Percentiles rank a stretch among this genome's conserved stretches.
These are phyloP conservation scores for Fraxinus latifolia DNA, from an alignment of 305 asterid genomes.

Conservation along the genomic window DNA sequence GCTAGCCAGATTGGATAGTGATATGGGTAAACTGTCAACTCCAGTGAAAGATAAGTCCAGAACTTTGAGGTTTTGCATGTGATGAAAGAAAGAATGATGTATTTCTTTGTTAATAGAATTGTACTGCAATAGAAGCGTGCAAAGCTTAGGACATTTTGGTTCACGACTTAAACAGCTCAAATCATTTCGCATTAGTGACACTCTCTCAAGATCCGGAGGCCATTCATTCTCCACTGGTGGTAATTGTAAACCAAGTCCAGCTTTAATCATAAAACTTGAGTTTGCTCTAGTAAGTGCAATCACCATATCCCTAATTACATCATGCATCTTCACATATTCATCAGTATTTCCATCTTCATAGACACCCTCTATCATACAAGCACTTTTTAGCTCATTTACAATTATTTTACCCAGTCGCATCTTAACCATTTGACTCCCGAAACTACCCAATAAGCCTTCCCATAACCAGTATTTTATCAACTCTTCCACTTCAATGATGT, in stretches of 20 bases:
- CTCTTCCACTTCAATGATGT: constrained; percentile 29
- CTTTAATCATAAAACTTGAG: constrained; percentile 24
- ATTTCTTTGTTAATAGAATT: constrained; percentile 32
- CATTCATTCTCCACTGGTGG: constrained; percentile 27
- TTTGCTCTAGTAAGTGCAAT: constrained; percentile 26
- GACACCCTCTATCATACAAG: constrained; percentile 25
- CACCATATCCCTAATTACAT: constrained; percentile 36
- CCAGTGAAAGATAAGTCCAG: constrained; percentile 35
- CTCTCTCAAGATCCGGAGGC: constrained; percentile 28
- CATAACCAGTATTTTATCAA: constrained; percentile 30
- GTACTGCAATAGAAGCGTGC: constrained; percentile 32
- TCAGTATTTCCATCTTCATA: constrained; percentile 12
- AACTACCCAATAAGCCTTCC: constrained; percentile 29
- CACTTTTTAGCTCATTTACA: constrained; percentile 27
- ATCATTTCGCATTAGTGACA: constrained; percentile 36
- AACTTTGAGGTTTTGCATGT: constrained; percentile 22
- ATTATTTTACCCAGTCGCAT: constrained; percentile 27
- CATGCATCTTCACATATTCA: constrained; percentile 36
- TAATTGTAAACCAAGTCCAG: constrained; percentile 22
- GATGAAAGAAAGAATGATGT: constrained; percentile 24
- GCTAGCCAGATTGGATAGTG: constrained; percentile 23
- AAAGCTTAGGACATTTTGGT: constrained; percentile 29
- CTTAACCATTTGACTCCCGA: constrained; percentile 15
- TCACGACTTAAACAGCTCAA: constrained; percentile 17
- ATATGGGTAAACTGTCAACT: constrained; percentile 20